phyloP scores from a whole-genome alignment of 306 rosid species.

The Sechiopsis laciniata region DNA sequence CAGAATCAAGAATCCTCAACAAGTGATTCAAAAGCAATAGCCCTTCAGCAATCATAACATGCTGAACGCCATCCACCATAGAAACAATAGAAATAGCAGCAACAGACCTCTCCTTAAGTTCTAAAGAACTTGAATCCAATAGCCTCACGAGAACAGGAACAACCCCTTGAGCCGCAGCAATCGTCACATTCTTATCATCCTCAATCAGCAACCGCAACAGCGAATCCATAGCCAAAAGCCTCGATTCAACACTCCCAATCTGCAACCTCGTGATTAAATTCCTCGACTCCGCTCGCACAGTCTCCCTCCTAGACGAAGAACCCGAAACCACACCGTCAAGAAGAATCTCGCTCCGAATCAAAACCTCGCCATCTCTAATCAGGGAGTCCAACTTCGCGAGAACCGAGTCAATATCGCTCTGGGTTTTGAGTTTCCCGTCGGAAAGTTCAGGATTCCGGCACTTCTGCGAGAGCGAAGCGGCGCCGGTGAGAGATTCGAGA shows the following conservation, averaged over 20 bases:
- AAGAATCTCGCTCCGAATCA: constrained; percentile 61
- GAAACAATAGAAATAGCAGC: constrained; percentile 72
- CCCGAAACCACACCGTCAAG: constrained; percentile 32
- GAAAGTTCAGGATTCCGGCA: constrained; percentile 38
- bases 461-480: constrained; percentile 38
- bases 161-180: constrained; percentile 79
- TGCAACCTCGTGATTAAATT: constrained; percentile 69
- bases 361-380: constrained; percentile 58
- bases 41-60: constrained; percentile 64
- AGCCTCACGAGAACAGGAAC: constrained; percentile 69
- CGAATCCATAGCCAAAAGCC: constrained; percentile 54
- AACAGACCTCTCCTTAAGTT: constrained; percentile 66
- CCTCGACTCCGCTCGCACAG: constrained; percentile 57
- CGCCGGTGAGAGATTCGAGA: constrained; percentile 41
- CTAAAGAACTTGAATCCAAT: constrained; percentile 51
- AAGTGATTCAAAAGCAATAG: constrained; percentile 64
- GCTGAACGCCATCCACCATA: constrained; percentile 56
- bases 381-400: constrained; percentile 55
- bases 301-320: constrained; percentile 54
- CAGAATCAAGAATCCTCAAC: constrained; percentile 68
- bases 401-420: constrained; percentile 67
- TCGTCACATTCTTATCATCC: constrained; percentile 85
- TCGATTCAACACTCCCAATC: constrained; percentile 57
- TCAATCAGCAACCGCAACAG: constrained; percentile 41
- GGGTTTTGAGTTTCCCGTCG: constrained; percentile 76